These are phyloP conservation scores for Globisporangium carolinianum DNA, from an alignment of 352 stramenopile genomes.

Conservation along the genomic window DNA sequence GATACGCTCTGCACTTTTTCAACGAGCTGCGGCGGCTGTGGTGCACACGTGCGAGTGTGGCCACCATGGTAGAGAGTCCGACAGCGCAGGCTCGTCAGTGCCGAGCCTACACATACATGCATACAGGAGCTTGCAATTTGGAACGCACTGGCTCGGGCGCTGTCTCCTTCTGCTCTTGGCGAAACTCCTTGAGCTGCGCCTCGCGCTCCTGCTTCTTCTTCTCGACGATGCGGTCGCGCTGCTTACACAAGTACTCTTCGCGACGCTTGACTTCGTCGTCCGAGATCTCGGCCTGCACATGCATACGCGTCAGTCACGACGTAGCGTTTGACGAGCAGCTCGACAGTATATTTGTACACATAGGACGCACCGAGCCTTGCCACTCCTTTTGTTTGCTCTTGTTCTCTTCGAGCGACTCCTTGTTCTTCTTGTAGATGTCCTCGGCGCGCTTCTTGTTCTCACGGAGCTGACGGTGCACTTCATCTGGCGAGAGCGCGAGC, in stretches of 20 bases:
- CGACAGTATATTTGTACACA: background rate
- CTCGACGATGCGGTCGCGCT: conserved; percentile 71
- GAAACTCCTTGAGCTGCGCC: conserved; percentile 62
- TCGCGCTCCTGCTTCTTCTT: conserved; percentile 80
- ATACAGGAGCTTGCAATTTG: too few species aligned
- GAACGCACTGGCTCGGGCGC: conserved; percentile 38
- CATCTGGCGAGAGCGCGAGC: conserved; percentile 28
- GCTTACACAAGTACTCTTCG: conserved; percentile 67
- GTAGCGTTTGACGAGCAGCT: background rate
- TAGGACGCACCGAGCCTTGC: conserved; percentile 23
- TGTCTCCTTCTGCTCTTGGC: conserved; percentile 61
- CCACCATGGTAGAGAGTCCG: too few species aligned
- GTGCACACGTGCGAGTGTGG: background rate
- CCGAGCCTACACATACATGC: too few species aligned
- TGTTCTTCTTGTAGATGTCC: conserved; percentile 71
- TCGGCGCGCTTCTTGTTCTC: conserved; percentile 69
- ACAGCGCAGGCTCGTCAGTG: too few species aligned
- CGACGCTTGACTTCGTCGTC: conserved; percentile 64
- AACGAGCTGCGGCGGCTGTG: conserved; percentile 37
- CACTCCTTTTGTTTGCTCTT: conserved; percentile 62
- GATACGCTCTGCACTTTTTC: conserved; percentile 63
- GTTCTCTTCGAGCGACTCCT: conserved; percentile 63
- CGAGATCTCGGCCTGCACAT: conserved; percentile 45
- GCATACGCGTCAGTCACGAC: too few species aligned
- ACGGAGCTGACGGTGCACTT: conserved; percentile 47